Conservation (phyloP, 495 filamentous ascomycete genomes). For the Opeltia flavorubescens region DNA sequence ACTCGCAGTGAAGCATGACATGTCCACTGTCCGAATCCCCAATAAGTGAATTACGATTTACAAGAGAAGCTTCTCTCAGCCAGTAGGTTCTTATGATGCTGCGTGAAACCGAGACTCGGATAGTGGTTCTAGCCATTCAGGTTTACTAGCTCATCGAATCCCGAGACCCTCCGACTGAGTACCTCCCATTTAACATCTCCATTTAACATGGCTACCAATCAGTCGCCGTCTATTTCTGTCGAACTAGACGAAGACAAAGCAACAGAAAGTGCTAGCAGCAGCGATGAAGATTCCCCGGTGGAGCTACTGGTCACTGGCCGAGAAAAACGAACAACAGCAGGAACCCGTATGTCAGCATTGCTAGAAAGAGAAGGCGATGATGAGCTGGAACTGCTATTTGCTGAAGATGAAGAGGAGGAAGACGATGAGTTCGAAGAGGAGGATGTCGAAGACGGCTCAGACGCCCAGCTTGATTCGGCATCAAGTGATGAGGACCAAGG, state of each 20-base stretch:
- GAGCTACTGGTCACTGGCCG: slow-evolving; percentile 70
- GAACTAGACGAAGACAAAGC: slow-evolving; percentile 5
- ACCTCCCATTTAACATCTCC: too few relatives aligned
- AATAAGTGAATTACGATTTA: neutral
- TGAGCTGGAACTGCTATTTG: slow-evolving; percentile 67
- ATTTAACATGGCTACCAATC: neutral
- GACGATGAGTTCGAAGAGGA: slow-evolving; percentile 66
- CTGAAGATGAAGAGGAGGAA: slow-evolving; percentile 76
- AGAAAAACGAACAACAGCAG: slow-evolving; percentile 70
- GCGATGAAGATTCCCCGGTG: slow-evolving; percentile 21
- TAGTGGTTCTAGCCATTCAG: too few relatives aligned
- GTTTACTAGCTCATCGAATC: neutral
- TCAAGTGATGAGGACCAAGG: slow-evolving; percentile 68
- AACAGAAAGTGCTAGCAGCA: neutral
- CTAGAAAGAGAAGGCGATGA: slow-evolving; percentile 65
- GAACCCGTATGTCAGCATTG: slow-evolving; percentile 68
- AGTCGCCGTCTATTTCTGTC: slow-evolving; percentile 4
- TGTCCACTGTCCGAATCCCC: neutral
- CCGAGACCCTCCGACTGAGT: neutral
- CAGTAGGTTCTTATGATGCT: too few relatives aligned
- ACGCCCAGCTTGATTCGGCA: slow-evolving; percentile 70
- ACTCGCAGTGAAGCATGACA: neutral
- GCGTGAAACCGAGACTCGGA: too few relatives aligned
- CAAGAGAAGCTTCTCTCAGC: too few relatives aligned
- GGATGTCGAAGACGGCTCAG: slow-evolving; percentile 49